Evolutionary conservation across 805 yeast species (phyloP).

Genomic region (Wickerhamiella occidentalis): DNA sequence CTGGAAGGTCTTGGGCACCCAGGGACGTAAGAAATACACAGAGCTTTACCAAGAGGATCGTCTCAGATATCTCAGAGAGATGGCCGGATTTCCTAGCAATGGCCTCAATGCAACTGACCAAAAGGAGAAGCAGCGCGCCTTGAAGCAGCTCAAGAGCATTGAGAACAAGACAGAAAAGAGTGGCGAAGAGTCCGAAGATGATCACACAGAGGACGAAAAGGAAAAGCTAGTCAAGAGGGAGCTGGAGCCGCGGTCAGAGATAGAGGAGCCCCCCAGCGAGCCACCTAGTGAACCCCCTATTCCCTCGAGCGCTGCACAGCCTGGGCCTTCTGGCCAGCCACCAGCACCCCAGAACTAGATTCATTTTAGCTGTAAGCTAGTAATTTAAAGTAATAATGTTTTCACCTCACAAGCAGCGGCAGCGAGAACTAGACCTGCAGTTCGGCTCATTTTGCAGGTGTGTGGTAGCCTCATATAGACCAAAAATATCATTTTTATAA

Average conservation of each 20-base stretch:
- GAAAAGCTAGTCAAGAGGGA: not conserved
- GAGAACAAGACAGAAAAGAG: slow-evolving; percentile 18
- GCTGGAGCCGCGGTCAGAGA: slow-evolving; percentile 2
- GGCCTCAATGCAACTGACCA: slow-evolving; percentile 20
- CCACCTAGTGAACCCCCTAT: slow-evolving; percentile 11
- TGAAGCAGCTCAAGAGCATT: slow-evolving; percentile 18
- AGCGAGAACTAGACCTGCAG: too few species aligned
- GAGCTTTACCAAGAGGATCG: slow-evolving; percentile 69
- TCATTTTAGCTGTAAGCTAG: not conserved
- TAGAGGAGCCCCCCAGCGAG: slow-evolving; percentile 5
- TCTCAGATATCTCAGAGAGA: slow-evolving; percentile 59
- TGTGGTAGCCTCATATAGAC: too few species aligned
- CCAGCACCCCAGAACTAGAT: not conserved
- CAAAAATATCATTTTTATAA: too few species aligned
- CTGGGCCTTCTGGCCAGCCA: not conserved
- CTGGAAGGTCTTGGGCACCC: slow-evolving; percentile 66
- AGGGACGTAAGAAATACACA: slow-evolving; percentile 57
- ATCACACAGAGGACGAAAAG: slow-evolving; percentile 13
- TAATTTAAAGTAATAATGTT: not conserved
- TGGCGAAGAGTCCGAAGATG: slow-evolving; percentile 18
- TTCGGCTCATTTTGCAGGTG: too few species aligned
- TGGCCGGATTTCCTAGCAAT: slow-evolving; percentile 40
- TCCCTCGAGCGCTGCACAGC: not conserved
- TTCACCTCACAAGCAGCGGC: not conserved
- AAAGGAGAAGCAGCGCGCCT: slow-evolving; percentile 21